Percentiles rank a stretch among this genome's conserved stretches.
Conservation (phyloP, 352 stramenopile species). For the Poterioochromonas sp. region DNA sequence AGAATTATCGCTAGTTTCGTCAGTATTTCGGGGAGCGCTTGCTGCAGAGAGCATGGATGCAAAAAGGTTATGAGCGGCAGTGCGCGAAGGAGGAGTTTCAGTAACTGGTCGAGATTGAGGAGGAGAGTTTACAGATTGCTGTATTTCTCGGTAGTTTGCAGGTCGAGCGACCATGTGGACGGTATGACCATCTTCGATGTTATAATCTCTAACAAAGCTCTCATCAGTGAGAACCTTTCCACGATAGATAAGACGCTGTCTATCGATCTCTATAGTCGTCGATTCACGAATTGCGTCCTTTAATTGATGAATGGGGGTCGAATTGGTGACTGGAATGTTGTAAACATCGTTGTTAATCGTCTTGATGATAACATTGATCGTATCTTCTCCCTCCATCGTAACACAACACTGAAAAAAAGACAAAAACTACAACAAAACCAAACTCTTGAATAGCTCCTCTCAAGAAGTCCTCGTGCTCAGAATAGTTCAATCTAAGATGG, state of each 20-base stretch:
- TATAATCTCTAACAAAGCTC: conserved; percentile 60
- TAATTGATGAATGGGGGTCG: neutral
- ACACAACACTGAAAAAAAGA: too few relatives aligned
- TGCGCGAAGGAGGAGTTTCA: neutral
- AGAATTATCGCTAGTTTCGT: neutral
- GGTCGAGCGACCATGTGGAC: conserved; percentile 74
- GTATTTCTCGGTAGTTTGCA: conserved; percentile 16
- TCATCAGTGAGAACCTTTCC: conserved; percentile 73
- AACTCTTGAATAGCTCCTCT: too few relatives aligned
- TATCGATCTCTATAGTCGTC: conserved; percentile 35
- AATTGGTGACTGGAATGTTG: neutral
- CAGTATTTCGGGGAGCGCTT: neutral
- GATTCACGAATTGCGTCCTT: neutral
- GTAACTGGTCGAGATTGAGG: conserved; percentile 16
- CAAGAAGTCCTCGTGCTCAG: too few relatives aligned
- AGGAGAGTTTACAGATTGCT: conserved; percentile 21
- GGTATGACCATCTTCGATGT: conserved; percentile 75
- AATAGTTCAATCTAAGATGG: too few relatives aligned
- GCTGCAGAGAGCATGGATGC: neutral
- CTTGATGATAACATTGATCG: conserved; percentile 7
- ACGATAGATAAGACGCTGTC: conserved; percentile 78
- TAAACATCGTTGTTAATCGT: neutral
- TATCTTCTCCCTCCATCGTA: too few relatives aligned
- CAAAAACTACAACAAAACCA: too few relatives aligned
- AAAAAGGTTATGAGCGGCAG: too few relatives aligned